These are phyloP conservation scores for Mycena pura DNA, from an alignment of 768 basidiomycete species.

Conservation along the genomic window DNA sequence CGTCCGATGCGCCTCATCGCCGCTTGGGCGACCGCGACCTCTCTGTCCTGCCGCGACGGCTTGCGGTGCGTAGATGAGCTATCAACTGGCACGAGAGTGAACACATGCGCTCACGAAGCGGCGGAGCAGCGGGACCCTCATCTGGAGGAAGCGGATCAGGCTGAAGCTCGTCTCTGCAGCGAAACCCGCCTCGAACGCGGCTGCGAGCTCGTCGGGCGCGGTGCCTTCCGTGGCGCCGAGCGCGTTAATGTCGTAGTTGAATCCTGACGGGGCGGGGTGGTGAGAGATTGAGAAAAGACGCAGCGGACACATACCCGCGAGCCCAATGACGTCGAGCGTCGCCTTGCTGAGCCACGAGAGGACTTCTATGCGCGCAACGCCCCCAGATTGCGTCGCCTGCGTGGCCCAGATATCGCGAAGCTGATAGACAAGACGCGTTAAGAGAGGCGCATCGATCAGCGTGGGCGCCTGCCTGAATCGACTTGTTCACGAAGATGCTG, in stretches of 20 bases:
- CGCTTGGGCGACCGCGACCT: constrained; percentile 24
- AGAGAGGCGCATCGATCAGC: neutral
- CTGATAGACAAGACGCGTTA: constrained; percentile 31
- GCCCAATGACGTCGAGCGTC: constrained; percentile 80
- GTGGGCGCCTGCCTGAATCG: constrained; percentile 49
- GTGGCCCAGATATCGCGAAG: constrained; percentile 56
- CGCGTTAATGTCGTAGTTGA: constrained; percentile 37
- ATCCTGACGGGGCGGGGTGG: constrained; percentile 23
- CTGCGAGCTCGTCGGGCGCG: constrained; percentile 43
- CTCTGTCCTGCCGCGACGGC: constrained; percentile 31
- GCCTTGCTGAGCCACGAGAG: constrained; percentile 69
- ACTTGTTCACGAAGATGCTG: constrained; percentile 53
- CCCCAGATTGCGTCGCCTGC: constrained; percentile 40
- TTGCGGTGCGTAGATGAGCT: too few relatives aligned
- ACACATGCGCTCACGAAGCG: constrained; percentile 34
- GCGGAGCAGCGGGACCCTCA: constrained; percentile 18
- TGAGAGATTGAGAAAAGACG: constrained; percentile 39
- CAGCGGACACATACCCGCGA: constrained; percentile 57
- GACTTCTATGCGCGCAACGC: constrained; percentile 55
- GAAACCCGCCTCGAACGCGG: constrained; percentile 53
- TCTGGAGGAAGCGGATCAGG: neutral
- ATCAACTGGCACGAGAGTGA: too few relatives aligned
- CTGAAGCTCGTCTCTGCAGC: constrained; percentile 28
- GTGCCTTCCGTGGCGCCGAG: neutral
- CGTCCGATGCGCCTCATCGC: constrained; percentile 59